phyloP scores from a whole-genome alignment of 345 rosid species.

The Streptanthus diversifolius region DNA sequence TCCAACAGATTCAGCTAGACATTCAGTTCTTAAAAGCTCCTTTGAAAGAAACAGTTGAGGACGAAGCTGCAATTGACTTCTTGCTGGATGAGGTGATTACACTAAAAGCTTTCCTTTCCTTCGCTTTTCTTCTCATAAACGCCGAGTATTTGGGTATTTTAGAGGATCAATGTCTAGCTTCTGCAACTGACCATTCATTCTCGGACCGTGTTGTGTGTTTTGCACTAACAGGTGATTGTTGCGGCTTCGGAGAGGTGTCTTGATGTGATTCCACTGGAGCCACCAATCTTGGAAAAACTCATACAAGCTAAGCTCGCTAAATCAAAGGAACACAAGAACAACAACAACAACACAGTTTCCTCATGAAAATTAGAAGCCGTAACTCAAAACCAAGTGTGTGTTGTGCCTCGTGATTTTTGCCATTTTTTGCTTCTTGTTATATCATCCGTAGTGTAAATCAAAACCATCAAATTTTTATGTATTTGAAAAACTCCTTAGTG shows the following conservation, averaged over 20 bases:
- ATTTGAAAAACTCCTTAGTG: not conserved
- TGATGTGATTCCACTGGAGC: slow-evolving; percentile 87
- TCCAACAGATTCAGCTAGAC: slow-evolving; percentile 97
- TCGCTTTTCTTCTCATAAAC: not conserved
- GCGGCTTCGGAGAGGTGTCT: slow-evolving; percentile 93
- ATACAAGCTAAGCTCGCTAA: slow-evolving; percentile 81
- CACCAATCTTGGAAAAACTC: slow-evolving; percentile 89
- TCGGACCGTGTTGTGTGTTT: not conserved
- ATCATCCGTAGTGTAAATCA: slow-evolving; percentile 12
- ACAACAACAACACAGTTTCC: slow-evolving; percentile 25
- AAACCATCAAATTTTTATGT: not conserved
- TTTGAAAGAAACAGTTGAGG: slow-evolving; percentile 65
- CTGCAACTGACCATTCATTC: slow-evolving; percentile 1
- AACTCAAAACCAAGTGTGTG: not conserved
- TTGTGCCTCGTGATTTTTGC: not conserved
- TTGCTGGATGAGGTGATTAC: slow-evolving; percentile 85
- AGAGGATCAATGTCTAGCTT: not conserved
- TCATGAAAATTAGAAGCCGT: slow-evolving; percentile 7
- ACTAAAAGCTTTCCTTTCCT: not conserved
- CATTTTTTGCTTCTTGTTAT: not conserved
- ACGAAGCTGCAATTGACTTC: slow-evolving; percentile 87
- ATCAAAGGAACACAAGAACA: slow-evolving; percentile 45
- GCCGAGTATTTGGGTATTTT: not conserved
- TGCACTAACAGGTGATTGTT: slow-evolving; percentile 71
- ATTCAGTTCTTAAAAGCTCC: slow-evolving; percentile 82